Evolutionary conservation across 2,329 filamentous ascomycete genomes (phyloP).

Genomic region (Fusarium pseudonygamai): DNA sequence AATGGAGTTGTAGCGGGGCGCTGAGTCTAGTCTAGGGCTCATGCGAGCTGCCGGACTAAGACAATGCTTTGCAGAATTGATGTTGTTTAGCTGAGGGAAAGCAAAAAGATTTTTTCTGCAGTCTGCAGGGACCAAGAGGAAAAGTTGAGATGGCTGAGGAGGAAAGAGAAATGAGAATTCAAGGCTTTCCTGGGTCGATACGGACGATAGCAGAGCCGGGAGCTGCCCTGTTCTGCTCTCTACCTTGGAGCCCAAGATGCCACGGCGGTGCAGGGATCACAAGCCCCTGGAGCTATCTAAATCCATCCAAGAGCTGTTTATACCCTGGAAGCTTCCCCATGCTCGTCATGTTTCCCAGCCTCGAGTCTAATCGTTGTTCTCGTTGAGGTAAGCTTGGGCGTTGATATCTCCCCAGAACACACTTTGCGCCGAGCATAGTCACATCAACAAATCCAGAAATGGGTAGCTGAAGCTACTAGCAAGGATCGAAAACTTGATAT

Average conservation of each 20-base stretch:
- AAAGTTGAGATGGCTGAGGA: slow-evolving; percentile 21
- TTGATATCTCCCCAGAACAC: slow-evolving; percentile 17
- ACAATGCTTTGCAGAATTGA: slow-evolving; percentile 55
- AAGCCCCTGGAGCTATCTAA: slow-evolving; percentile 19
- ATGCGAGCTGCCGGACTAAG: slow-evolving; percentile 44
- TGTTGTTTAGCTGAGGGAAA: slow-evolving; percentile 1
- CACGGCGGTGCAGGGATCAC: slow-evolving; percentile 23
- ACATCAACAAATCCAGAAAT: slow-evolving; percentile 9
- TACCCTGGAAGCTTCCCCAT: slow-evolving; percentile 19
- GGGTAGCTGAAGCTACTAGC: slow-evolving; percentile 23
- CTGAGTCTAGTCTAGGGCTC: slow-evolving; percentile 36
- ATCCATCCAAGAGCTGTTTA: slow-evolving; percentile 8
- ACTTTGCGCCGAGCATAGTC: slow-evolving; percentile 21
- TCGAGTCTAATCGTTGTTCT: slow-evolving; percentile 5
- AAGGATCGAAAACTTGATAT: slow-evolving; percentile 31
- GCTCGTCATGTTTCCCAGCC: slow-evolving; percentile 25
- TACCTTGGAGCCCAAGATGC: slow-evolving; percentile 16
- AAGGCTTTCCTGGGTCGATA: slow-evolving; percentile 25
- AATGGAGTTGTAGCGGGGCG: slow-evolving; percentile 38
- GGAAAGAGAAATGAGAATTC: background rate
- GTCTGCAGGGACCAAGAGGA: slow-evolving; percentile 15
- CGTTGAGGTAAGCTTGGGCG: slow-evolving; percentile 1
- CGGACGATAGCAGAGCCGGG: slow-evolving; percentile 13
- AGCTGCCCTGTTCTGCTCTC: slow-evolving; percentile 14
- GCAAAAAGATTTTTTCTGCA: slow-evolving; percentile 14